phyloP scores from a whole-genome alignment of 2,329 filamentous ascomycete genomes.

The Hymenoscyphus linearis region DNA sequence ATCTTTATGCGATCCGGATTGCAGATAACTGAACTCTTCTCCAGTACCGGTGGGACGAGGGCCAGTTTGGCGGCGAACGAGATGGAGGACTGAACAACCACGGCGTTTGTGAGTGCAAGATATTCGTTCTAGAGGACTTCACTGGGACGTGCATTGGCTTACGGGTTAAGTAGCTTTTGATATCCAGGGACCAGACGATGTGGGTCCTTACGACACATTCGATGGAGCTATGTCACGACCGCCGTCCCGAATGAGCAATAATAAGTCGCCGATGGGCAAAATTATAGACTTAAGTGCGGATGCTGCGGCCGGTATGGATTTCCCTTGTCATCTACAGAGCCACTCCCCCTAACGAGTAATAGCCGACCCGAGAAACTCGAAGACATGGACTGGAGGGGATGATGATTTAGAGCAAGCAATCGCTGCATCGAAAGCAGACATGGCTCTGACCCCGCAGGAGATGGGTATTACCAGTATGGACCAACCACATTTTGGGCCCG shows the following conservation, averaged over 20 bases:
- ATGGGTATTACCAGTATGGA: conserved; percentile 40
- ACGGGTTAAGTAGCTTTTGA: conserved; percentile 43
- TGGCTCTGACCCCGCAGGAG: conserved; percentile 45
- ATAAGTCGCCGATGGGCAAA: conserved; percentile 50
- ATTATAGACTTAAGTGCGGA: conserved; percentile 44
- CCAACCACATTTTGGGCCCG: conserved; percentile 53
- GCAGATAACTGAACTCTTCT: not conserved
- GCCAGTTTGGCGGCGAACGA: conserved; percentile 46
- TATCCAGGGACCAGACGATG: conserved; percentile 47
- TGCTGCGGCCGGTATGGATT: conserved; percentile 38
- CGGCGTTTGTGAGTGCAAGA: conserved; percentile 39
- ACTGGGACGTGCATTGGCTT: not conserved
- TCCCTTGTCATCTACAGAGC: not conserved
- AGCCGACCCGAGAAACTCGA: conserved; percentile 34
- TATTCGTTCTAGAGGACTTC: not conserved
- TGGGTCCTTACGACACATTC: conserved; percentile 38
- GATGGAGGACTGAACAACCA: conserved; percentile 43
- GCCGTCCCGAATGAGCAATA: conserved; percentile 52
- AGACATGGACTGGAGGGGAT: conserved; percentile 35
- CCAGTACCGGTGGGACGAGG: conserved; percentile 53
- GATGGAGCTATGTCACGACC: conserved; percentile 45
- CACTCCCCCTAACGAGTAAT: conserved; percentile 5
- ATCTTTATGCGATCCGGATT: not conserved
- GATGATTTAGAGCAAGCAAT: conserved; percentile 52
- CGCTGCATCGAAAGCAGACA: conserved; percentile 49